These are phyloP conservation scores for Scleroderma citrinum DNA, from an alignment of 768 basidiomycete genomes.

Conservation along the genomic window DNA sequence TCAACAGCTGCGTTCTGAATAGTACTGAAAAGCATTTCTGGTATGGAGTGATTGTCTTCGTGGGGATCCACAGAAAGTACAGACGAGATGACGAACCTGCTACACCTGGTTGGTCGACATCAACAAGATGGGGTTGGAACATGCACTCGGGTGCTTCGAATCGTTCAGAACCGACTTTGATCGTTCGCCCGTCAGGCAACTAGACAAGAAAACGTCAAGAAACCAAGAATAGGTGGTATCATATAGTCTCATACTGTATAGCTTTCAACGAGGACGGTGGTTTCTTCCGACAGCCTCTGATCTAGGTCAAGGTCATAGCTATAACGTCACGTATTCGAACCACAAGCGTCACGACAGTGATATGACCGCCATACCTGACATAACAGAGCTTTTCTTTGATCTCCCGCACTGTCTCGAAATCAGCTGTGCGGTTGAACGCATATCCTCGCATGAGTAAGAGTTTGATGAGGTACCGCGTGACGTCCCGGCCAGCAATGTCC, in stretches of 20 bases:
- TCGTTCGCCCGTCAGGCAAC: slow-evolving; percentile 92
- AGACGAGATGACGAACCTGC: slow-evolving; percentile 52
- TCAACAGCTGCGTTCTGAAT: slow-evolving; percentile 92
- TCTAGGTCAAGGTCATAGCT: slow-evolving; percentile 98
- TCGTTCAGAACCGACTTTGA: slow-evolving; percentile 97
- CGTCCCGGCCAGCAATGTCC: slow-evolving; percentile 97
- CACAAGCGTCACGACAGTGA: background rate
- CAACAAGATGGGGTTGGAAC: slow-evolving; percentile 99
- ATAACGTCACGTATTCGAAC: slow-evolving; percentile 1
- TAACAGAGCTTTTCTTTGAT: slow-evolving; percentile 99
- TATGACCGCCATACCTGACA: slow-evolving; percentile 59
- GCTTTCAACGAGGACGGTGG: slow-evolving; percentile 91
- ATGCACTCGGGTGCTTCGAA: slow-evolving; percentile 99
- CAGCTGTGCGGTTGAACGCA: slow-evolving; percentile 98
- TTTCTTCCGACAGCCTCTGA: slow-evolving; percentile 89
- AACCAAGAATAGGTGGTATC: background rate
- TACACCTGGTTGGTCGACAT: slow-evolving; percentile 93
- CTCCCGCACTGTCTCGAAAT: slow-evolving; percentile 97
- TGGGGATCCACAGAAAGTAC: background rate
- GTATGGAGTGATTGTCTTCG: background rate
- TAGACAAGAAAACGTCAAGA: slow-evolving; percentile 26
- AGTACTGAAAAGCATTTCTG: slow-evolving; percentile 95
- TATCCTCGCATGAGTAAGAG: slow-evolving; percentile 99
- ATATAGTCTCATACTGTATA: slow-evolving; percentile 66
- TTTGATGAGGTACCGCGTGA: slow-evolving; percentile 98